Evolutionary conservation across 768 basidiomycete species (phyloP), one percentile per base, ranked within the genome.

Genomic region (Termitomyces sp.): DNA sequence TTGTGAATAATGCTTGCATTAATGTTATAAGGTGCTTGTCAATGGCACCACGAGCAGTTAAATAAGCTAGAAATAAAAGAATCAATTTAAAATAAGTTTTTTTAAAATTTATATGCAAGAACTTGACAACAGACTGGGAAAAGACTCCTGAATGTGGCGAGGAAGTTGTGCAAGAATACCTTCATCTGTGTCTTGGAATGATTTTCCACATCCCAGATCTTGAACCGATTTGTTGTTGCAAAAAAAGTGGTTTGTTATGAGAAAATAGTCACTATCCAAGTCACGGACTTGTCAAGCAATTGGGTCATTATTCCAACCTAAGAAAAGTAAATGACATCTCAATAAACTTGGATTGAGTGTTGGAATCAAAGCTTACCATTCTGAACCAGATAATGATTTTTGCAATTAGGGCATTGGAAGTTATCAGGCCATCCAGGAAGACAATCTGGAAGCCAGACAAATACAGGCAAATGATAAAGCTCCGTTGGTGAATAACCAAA

Each of bases 141-240:
- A 52, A 1, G 20, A 4, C 22, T 52, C 51, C 27, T 52, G 42
- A 2, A 44, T 32, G 33, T 52, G 39, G 7, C 23, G 31, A 3
- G 39, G 42, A 35, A 52, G 32, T n/a, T 52, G 42, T 7, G n/a
- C n/a, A 42, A 52, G 51, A 23, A 52, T 52, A 7, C 36, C 42
- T 2, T 20, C 15, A 42, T 52, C 42, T 25, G 44, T 45, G 5
- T 32, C 27, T 22, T 53, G 43, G 18, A 38, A 53, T 5, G 35
- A 46, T 2, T 33, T 10, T 7, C 43, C 44, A 27, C 44, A 53
- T n/a, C 44, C 31, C 20, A 25, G 52, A n/a, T 53, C 23, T 3
- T 18, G 3, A 10, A 12, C 35, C 25, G 9, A n/a, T n/a, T 45
- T 25, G 11, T 46, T 46, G 13, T 46, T 53, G 20, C 52, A 53